Evolutionary conservation across 352 stramenopile species (phyloP).

Genomic region (Phytopythium aichiense): DNA sequence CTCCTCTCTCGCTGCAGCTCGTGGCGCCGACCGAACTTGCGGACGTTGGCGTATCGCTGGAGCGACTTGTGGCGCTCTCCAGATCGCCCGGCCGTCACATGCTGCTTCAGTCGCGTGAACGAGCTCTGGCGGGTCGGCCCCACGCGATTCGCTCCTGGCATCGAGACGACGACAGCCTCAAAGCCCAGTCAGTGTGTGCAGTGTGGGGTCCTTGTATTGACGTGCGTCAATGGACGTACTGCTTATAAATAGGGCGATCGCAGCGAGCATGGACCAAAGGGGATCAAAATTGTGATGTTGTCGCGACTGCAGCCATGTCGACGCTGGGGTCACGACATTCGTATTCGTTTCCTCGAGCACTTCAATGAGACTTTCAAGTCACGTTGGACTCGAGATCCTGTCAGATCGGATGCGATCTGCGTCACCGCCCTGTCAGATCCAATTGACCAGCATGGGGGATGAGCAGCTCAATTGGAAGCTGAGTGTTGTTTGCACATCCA

Average conservation of each 20-base stretch:
- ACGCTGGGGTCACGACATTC: no score
- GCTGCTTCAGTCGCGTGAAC: neutral
- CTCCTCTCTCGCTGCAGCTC: slow-evolving; percentile 32
- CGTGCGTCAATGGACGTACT: neutral
- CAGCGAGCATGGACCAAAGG: no score
- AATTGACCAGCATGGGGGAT: neutral
- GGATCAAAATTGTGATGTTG: no score
- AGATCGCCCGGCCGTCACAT: neutral
- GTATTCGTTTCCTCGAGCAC: no score
- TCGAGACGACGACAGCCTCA: no score
- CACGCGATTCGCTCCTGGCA: neutral
- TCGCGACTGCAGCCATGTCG: no score
- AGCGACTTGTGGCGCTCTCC: neutral
- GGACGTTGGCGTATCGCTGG: slow-evolving; percentile 28
- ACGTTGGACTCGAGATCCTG: no score
- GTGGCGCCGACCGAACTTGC: slow-evolving; percentile 34
- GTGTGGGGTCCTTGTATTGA: neutral
- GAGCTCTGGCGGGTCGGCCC: neutral
- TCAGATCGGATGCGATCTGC: no score
- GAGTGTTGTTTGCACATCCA: slow-evolving; percentile 2
- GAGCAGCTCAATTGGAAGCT: neutral
- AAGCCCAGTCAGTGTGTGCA: no score
- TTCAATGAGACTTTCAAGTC: no score
- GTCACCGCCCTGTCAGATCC: neutral
- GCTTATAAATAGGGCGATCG: no score